Percentiles rank a stretch among this genome's conserved stretches.
Conservation (phyloP, 2,329 filamentous ascomycete genomes). For the Xylaria sp. region DNA sequence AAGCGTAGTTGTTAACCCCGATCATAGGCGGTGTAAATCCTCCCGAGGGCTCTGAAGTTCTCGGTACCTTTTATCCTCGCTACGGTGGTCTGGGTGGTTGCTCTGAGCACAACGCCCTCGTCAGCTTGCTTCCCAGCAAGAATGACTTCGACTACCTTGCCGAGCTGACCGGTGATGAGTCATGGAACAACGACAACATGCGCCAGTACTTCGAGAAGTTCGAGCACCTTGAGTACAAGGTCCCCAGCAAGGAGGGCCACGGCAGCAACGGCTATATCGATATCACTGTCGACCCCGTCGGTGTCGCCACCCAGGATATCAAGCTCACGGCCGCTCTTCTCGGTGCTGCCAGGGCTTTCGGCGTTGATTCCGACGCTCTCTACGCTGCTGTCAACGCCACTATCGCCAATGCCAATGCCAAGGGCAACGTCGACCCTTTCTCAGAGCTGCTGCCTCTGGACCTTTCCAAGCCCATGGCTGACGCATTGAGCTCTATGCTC, state of each 20-base stretch:
- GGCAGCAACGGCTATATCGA: conserved; percentile 44
- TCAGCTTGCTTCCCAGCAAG: conserved; percentile 55
- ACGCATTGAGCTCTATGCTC: conserved; percentile 47
- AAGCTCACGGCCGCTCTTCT: conserved; percentile 39
- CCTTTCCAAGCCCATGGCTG: conserved; percentile 32
- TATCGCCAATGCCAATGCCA: conserved; percentile 17
- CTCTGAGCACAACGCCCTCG: conserved; percentile 45
- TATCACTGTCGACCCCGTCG: conserved; percentile 36
- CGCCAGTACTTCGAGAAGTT: conserved; percentile 44
- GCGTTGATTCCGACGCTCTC: conserved; percentile 53
- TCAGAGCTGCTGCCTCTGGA: conserved; percentile 39
- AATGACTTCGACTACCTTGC: conserved; percentile 58
- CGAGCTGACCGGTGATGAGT: conserved; percentile 49
- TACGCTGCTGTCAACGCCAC: conserved; percentile 48
- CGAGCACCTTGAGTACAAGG: conserved; percentile 43
- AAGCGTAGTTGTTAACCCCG: conserved; percentile 14
- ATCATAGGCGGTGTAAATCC: conserved; percentile 58
- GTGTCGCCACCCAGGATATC: conserved; percentile 39
- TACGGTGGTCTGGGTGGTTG: conserved; percentile 58
- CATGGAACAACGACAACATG: conserved; percentile 44
- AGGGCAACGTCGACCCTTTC: conserved; percentile 27
- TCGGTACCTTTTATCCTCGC: conserved; percentile 69
- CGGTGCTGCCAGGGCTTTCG: conserved; percentile 37
- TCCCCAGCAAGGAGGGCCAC: conserved; percentile 53
- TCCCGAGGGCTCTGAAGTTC: conserved; percentile 61